Base-by-base conservation (phyloP, 257 asterid genomes). In the Vinca minor region DNA sequence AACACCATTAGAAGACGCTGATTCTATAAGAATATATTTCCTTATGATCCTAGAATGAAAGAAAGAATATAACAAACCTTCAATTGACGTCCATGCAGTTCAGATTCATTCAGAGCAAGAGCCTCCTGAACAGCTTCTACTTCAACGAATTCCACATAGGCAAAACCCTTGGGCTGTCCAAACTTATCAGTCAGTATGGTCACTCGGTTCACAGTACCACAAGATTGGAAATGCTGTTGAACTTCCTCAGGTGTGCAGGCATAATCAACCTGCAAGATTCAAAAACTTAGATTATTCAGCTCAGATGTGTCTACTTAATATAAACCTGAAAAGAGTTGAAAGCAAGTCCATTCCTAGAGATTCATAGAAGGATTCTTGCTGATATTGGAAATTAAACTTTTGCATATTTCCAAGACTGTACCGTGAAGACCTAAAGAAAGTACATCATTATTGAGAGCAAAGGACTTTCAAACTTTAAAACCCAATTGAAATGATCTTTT, bases 201-300 rank as follows among this genome's bases (percentile, higher is more conserved):
- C 59, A 91, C 98, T 35, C 98, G 88, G 53, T 91, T 91, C 25
- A 91, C 96, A 0, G 98, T 91, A 62, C 98, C 98, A 80, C 98
- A 88, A 23, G 96, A 48, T 74, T 91, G 95, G 77, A 91, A 91
- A 73, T 91, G 98, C 79, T 91, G 98, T 80, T 91, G 98, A 67
- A 91, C 98, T 78, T 91, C 98, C 82, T 91, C 96, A 0, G 98
- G 98, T 9, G 98, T 91, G 78, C 98, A 91, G 35, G 98, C 95
- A 79, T 91, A 88, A 69, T 91, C 98, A 77, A 91, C 96, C 98
- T 91, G 78, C 20, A 70, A 62, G 36, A 76, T 64, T 14, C 14
- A 6, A 62, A 12, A 25, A 41, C 47, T 10, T 56, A 31, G 5
- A 32, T 31, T 28, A 55, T 55, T 55, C 13, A 54, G 20, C 31